Evolutionary conservation across 31 red algal species (phyloP).

Genomic region (Odonthalia washingtoniensis): DNA sequence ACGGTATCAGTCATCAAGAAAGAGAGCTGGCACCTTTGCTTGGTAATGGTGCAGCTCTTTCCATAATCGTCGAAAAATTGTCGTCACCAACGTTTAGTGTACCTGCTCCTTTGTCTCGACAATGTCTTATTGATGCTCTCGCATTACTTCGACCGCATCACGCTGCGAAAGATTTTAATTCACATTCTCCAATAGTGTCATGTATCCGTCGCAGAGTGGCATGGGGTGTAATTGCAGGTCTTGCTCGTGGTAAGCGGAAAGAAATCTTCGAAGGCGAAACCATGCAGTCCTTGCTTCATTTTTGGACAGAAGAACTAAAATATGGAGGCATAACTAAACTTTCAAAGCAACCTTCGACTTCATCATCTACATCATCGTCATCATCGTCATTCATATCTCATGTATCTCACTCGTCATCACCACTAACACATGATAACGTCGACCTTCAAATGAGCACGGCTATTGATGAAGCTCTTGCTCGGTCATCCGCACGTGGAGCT

Average conservation of each 20-base stretch:
- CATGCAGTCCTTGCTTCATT: conserved; percentile 37
- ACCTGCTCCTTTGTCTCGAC: conserved; percentile 52
- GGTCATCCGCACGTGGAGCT: conserved; percentile 48
- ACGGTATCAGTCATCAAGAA: conserved; percentile 17
- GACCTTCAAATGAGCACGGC: conserved; percentile 1
- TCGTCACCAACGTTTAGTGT: conserved; percentile 50
- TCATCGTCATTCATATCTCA: neutral
- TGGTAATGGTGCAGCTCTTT: conserved; percentile 69
- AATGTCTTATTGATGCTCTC: conserved; percentile 57
- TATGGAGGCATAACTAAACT: conserved; percentile 35
- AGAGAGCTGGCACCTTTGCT: conserved; percentile 60
- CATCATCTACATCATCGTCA: neutral
- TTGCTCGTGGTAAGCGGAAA: conserved; percentile 49
- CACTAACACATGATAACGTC: conserved; percentile 21
- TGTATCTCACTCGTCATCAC: too few relatives aligned
- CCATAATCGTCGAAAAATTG: conserved; percentile 59
- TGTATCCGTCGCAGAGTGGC: conserved; percentile 59
- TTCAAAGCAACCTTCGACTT: neutral
- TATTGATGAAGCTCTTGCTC: conserved; percentile 36
- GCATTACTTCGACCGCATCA: conserved; percentile 62
- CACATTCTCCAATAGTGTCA: conserved; percentile 3
- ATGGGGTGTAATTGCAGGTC: conserved; percentile 65
- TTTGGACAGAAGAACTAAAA: conserved; percentile 70
- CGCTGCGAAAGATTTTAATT: conserved; percentile 5
- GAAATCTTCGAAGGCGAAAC: conserved; percentile 56